Conservation (phyloP, 768 basidiomycete genomes). For the Lactifluus subvellereus region DNA sequence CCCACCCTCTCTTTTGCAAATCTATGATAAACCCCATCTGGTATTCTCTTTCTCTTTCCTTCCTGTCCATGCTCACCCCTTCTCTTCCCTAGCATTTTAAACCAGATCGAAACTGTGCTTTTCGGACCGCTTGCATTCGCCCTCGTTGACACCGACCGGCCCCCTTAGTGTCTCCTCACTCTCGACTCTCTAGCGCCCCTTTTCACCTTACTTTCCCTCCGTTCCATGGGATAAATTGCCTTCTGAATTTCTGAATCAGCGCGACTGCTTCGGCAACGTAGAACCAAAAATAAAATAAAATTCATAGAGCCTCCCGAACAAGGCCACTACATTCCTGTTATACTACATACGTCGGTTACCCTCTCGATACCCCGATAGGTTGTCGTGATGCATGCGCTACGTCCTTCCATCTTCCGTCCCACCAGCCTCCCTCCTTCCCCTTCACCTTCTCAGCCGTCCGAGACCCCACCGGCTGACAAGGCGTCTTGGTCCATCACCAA, state of each 20-base stretch:
- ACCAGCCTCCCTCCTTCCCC: conserved; percentile 61
- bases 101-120: conserved; percentile 46
- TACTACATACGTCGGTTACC: conserved; percentile 25
- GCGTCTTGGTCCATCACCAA: conserved; percentile 49
- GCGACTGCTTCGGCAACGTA: conserved; percentile 34
- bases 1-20: conserved; percentile 14
- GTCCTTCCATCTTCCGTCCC: conserved; percentile 60
- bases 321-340: conserved; percentile 18
- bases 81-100: conserved; percentile 25
- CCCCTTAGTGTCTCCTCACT: conserved; percentile 52
- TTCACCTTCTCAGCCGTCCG: conserved; percentile 32
- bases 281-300: conserved; percentile 13
- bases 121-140: conserved; percentile 54
- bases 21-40: conserved; percentile 27
- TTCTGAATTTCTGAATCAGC: conserved; percentile 35
- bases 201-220: conserved; percentile 2
- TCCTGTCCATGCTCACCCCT: conserved; percentile 1
- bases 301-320: conserved; percentile 16
- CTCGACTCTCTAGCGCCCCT: background rate
- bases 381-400: conserved; percentile 57
- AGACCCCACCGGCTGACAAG: conserved; percentile 40
- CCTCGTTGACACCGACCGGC: conserved; percentile 65
- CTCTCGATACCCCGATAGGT: conserved; percentile 17
- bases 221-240: conserved; percentile 42
- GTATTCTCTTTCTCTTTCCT: conserved; percentile 6